Evolutionary conservation across 2,329 filamentous ascomycete genomes (phyloP).

Genomic region (Phaeoacremonium minimum): DNA sequence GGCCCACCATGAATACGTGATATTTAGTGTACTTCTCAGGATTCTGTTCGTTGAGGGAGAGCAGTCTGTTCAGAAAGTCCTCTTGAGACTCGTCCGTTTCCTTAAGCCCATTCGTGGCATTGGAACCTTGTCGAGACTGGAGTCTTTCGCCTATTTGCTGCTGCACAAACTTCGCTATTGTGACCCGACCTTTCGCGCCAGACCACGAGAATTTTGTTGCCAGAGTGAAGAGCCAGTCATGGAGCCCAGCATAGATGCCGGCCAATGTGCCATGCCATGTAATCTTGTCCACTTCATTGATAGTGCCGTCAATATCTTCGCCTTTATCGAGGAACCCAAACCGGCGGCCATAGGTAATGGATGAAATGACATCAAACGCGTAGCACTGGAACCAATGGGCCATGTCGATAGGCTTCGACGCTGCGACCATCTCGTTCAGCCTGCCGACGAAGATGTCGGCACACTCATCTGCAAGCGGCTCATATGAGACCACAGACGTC

Average conservation of each 20-base stretch:
- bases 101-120: background rate
- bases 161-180: slow-evolving; percentile 5
- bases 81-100: slow-evolving; percentile 12
- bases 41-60: slow-evolving; percentile 32
- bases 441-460: slow-evolving; percentile 31
- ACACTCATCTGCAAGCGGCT: slow-evolving; percentile 43
- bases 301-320: slow-evolving; percentile 36
- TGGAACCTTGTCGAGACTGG: slow-evolving; percentile 2
- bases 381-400: slow-evolving; percentile 40
- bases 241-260: slow-evolving; percentile 4
- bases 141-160: slow-evolving; percentile 3
- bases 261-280: slow-evolving; percentile 5
- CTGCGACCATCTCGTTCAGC: slow-evolving; percentile 28
- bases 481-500: slow-evolving; percentile 41
- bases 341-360: slow-evolving; percentile 33
- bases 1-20: slow-evolving; percentile 20
- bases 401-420: slow-evolving; percentile 27
- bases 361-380: slow-evolving; percentile 46
- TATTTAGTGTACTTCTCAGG: slow-evolving; percentile 33
- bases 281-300: slow-evolving; percentile 4
- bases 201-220: slow-evolving; percentile 5
- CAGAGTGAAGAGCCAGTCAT: slow-evolving; percentile 5
- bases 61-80: slow-evolving; percentile 36
- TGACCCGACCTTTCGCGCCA: slow-evolving; percentile 3
- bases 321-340: slow-evolving; percentile 42